Conservation (phyloP, 768 basidiomycete species). For the Boletus patriciae region DNA sequence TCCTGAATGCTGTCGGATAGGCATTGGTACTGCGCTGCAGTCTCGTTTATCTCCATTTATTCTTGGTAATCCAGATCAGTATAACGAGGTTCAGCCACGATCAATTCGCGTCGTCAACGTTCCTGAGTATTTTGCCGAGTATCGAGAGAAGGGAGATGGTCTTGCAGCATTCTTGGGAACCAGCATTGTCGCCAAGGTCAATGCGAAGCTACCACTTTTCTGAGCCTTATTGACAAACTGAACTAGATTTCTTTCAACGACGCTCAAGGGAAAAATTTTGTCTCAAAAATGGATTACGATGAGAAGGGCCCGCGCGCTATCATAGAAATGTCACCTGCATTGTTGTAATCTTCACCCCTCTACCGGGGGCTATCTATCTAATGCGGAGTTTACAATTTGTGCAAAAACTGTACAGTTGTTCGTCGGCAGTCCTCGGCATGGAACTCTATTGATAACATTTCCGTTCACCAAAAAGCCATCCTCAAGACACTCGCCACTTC, state of each 20-base stretch:
- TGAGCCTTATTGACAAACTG: not conserved
- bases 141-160: conserved; percentile 80
- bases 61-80: conserved; percentile 58
- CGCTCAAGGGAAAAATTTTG: conserved; percentile 61
- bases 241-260: conserved; percentile 75
- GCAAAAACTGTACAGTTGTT: conserved; percentile 33
- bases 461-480: conserved; percentile 11
- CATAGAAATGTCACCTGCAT: conserved; percentile 73
- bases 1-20: conserved; percentile 34
- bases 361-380: conserved; percentile 6
- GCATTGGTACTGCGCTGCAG: conserved; percentile 66
- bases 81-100: conserved; percentile 72
- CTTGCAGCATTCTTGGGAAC: conserved; percentile 79
- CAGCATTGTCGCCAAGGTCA: conserved; percentile 83
- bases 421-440: conserved; percentile 11
- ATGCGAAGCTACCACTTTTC: conserved; percentile 4
- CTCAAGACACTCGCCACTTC: conserved; percentile 14
- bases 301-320: conserved; percentile 71
- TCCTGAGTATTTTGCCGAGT: conserved; percentile 92
- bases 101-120: conserved; percentile 60
- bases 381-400: conserved; percentile 26
- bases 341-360: conserved; percentile 46
- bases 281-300: conserved; percentile 78
- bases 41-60: conserved; percentile 67
- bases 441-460: conserved; percentile 15